Evolutionary conservation across 1,284 basidiomycete genomes (phyloP), one percentile per base, ranked within the genome.

Genomic region (Agroathelia rolfsii): DNA sequence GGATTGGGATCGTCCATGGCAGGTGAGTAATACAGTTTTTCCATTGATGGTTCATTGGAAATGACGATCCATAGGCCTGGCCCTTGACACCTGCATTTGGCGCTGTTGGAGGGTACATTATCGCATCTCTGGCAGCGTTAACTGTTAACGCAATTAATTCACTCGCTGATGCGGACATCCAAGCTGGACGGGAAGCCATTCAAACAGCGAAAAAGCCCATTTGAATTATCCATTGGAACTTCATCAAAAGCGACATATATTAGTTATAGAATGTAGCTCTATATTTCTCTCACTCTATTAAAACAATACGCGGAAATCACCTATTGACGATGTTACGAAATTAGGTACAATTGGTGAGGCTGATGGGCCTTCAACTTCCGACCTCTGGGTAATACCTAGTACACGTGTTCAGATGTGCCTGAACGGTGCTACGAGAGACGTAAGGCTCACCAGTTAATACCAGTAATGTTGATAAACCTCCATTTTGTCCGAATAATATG

Each of bases 1-100:
- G 6, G 92, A 96, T 55, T 96, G 92, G 92, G 90, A 92, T 51
- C 68, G 88, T 30, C 86, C 89, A 7, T 95, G 90, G 90, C 92
- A 95, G 78, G 88, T 86, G 35, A 37, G 72, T 53, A 30, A 21
- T 24, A 27, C 9, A 15, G 30, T 21, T 23, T 12, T 16, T 22
- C 28, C 30, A 28, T 35, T 17, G 23, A 33, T 27, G 5, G 23
- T 16, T 17, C 22, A 22, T 33, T 25, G 16, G 24, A 15, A 32
- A 30, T 24, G 13, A 36, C 21, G n/a, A 26, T 38, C 27, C 16
- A 28, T 33, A 87, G 82, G 70, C 76, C 8, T 90, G 80, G 73
- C 86, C 86, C n/a, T 59, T 89, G 41, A 77, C 80, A 1, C 72
- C 81, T 4, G 69, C 72, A 10, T 78, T 75, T 44, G 76, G 76